phyloP scores from a whole-genome alignment of 139 green algal species.

The Raphidocelis subcapitata region DNA sequence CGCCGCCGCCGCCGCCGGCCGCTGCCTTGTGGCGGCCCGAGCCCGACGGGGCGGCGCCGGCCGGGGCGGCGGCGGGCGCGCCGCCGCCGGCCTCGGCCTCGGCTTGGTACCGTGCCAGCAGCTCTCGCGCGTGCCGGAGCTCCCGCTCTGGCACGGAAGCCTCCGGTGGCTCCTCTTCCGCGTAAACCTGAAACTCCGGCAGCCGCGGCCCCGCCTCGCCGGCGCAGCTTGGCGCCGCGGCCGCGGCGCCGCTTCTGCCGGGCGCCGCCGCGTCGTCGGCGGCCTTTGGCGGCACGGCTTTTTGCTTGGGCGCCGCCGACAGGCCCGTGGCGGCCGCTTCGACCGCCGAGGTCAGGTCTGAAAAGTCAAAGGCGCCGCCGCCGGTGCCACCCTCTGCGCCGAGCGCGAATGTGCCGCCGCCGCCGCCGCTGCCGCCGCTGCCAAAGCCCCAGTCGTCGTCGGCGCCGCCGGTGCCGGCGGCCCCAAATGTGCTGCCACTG shows the following conservation, averaged over 20 bases:
- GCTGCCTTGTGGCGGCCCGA: not conserved
- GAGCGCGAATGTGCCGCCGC: not conserved
- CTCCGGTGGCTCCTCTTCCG: slow-evolving; percentile 34
- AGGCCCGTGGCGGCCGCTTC: slow-evolving; percentile 4
- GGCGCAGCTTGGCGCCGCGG: not conserved
- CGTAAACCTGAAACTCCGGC: slow-evolving; percentile 60
- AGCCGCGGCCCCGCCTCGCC: slow-evolving; percentile 24
- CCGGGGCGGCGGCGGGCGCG: not conserved
- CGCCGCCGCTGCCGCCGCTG: slow-evolving; percentile 1
- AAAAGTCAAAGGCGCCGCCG: slow-evolving; percentile 46
- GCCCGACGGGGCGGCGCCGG: not conserved
- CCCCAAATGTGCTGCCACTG: slow-evolving; percentile 3
- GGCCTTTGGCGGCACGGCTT: too few species aligned
- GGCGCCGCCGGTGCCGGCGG: not conserved
- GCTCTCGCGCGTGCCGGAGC: slow-evolving; percentile 36
- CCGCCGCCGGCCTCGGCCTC: not conserved
- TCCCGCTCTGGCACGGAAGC: not conserved
- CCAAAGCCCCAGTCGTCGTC: not conserved
- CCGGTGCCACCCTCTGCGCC: not conserved
- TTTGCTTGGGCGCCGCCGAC: too few species aligned
- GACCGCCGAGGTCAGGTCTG: slow-evolving; percentile 46
- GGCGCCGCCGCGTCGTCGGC: too few species aligned
- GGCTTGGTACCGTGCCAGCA: slow-evolving; percentile 37
- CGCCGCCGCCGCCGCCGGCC: not conserved
- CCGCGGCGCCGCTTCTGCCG: too few species aligned